Percentiles rank a stretch among this genome's conserved stretches.
Evolutionary conservation across 2,329 filamentous ascomycete species (phyloP).

Genomic region (Trichophyton verrucosum): DNA sequence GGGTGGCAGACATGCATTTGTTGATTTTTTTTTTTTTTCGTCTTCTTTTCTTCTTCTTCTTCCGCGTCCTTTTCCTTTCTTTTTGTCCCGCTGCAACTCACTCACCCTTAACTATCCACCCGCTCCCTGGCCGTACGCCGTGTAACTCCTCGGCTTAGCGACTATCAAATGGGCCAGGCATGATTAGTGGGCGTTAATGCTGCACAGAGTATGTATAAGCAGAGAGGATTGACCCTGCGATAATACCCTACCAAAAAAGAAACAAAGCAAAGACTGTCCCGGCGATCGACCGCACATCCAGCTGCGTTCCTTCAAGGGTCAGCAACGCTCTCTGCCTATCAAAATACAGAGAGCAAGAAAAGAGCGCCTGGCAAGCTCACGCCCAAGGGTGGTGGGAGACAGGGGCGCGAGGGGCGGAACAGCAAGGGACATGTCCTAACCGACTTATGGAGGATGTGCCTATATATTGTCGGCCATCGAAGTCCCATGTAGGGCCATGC

Average conservation of each 20-base stretch:
- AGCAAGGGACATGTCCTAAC: background rate
- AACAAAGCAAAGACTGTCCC: background rate
- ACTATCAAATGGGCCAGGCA: background rate
- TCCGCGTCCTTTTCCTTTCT: no score
- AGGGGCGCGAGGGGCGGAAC: background rate
- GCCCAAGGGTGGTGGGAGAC: background rate
- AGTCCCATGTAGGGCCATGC: background rate
- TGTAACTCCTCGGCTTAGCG: background rate
- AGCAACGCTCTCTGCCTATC: background rate
- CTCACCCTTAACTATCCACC: background rate
- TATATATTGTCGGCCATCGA: background rate
- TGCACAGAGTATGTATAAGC: background rate
- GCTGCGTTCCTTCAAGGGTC: background rate
- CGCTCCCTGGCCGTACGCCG: background rate
- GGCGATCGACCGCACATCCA: background rate
- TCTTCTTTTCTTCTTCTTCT: background rate
- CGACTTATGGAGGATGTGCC: background rate
- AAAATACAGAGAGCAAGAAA: conserved; percentile 2
- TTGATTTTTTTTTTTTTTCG: background rate
- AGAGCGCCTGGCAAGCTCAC: background rate
- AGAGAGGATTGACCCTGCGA: background rate
- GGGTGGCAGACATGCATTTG: background rate
- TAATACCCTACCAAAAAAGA: background rate
- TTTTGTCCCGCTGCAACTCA: background rate
- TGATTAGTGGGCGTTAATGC: background rate